Base-by-base conservation (phyloP, 2,329 filamentous ascomycete genomes). In the Penicillium sp. region DNA sequence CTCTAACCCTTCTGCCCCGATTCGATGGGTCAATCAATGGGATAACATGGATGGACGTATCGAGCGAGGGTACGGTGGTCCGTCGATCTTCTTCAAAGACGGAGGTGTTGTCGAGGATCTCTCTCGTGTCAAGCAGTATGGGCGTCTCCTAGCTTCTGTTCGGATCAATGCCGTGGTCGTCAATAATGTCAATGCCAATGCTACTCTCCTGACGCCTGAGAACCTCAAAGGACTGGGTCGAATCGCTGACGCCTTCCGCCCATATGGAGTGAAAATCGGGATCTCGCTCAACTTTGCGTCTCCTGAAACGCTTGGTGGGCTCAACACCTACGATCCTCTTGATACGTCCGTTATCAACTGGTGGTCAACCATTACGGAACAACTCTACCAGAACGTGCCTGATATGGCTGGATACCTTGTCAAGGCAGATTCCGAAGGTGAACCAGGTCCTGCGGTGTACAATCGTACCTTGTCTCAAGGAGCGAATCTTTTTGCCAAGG, bases 21-120 rank as follows among this genome's bases (percentile, higher is more conserved):
- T 89, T 39, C 79, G 86, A 57, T 89, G 86, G 86, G 80, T 83
- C 0, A 89, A 89, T 62, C 81, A 89, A 58, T 89, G 86, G 86
- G 85, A 89, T 65, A 88, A 89, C 58, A 74, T 89, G 66, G 80
- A 86, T 52, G 72, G 85, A 12, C 83, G 78, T 38, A 84, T 89
- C 42, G 86, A 89, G 66, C 76, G 86, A 48, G 86, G 86, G 16
- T 89, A 86, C 59, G 86, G 78, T 3, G 86, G 87, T 0, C 71
- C 77, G 0, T 89, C 85, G 0, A 86, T 89, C 50, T 89, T 88
- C 71, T 89, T 88, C 69, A 70, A 75, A 42, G 71, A 83, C 47
- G 84, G 81, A 45, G 52, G 47, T 7, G 75, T 86, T 6, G 70
- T 80, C n/a, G 72, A 81, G 3, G 80, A 88, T 55, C 73, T 86